phyloP scores from a whole-genome alignment of 257 asterid genomes.

The Salvia rosmarinus region DNA sequence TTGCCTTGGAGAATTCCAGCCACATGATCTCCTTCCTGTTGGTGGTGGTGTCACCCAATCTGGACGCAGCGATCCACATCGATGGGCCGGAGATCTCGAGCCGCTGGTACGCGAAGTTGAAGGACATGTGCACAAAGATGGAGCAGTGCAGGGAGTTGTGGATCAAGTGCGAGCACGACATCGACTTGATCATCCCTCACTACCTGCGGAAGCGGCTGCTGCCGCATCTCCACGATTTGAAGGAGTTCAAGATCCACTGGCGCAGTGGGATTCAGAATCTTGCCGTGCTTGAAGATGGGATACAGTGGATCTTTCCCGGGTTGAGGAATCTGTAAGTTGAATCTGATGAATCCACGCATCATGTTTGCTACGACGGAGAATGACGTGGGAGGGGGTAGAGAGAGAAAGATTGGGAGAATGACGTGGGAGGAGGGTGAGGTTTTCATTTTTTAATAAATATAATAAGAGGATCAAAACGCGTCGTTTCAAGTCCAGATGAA shows the following conservation, averaged over 20 bases:
- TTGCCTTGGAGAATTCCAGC: slow-evolving; percentile 35
- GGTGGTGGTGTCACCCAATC: slow-evolving; percentile 18
- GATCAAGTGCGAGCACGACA: slow-evolving; percentile 33
- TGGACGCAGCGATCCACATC: slow-evolving; percentile 35
- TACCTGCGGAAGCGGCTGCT: slow-evolving; percentile 31
- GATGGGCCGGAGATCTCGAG: slow-evolving; percentile 12
- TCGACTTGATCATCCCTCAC: slow-evolving; percentile 31
- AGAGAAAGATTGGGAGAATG: too few species aligned
- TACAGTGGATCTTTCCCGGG: slow-evolving; percentile 38
- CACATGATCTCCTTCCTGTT: slow-evolving; percentile 33
- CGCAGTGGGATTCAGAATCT: slow-evolving; percentile 28
- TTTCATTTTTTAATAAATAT: too few species aligned
- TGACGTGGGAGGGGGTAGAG: too few species aligned
- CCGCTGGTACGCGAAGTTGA: slow-evolving; percentile 33
- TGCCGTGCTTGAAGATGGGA: slow-evolving; percentile 34
- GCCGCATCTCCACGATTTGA: slow-evolving; percentile 33
- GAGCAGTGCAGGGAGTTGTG: slow-evolving; percentile 31
- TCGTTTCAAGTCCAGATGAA: too few species aligned
- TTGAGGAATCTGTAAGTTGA: slow-evolving; percentile 36
- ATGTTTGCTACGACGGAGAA: slow-evolving; percentile 29
- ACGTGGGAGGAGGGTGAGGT: too few species aligned
- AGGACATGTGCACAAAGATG: slow-evolving; percentile 30
- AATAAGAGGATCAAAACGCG: too few species aligned
- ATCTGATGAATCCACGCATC: slow-evolving; percentile 32
- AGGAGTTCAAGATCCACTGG: slow-evolving; percentile 39